phyloP scores from a whole-genome alignment of 768 basidiomycete species.

The Phylloporus sp. region DNA sequence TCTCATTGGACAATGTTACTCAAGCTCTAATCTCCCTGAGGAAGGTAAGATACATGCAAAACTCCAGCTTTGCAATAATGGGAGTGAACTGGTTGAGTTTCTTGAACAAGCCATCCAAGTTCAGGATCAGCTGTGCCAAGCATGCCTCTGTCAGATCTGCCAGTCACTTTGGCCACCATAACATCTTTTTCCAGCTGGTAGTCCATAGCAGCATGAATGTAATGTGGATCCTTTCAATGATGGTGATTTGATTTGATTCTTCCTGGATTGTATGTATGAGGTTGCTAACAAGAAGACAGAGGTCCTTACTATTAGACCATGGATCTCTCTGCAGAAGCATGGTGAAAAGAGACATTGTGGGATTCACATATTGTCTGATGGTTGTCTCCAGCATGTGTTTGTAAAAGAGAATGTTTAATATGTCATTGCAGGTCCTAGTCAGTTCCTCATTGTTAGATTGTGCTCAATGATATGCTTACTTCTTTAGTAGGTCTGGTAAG shows the following conservation, averaged over 20 bases:
- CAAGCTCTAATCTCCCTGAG: no score
- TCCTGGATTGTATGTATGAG: no score
- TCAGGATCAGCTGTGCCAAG: background rate
- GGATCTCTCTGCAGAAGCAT: constrained; percentile 6
- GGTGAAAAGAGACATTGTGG: background rate
- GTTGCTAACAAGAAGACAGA: no score
- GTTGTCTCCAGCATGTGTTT: no score
- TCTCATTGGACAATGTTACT: no score
- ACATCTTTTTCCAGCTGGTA: background rate
- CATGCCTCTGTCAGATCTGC: background rate
- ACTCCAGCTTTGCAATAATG: constrained; percentile 6
- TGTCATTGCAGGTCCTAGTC: background rate
- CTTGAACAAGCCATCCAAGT: constrained; percentile 17
- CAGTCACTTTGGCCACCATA: background rate
- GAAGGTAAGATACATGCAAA: constrained; percentile 10
- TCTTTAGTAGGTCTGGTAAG: no score
- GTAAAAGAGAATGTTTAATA: no score
- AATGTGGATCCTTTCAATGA: no score
- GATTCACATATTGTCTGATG: background rate
- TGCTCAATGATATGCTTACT: no score
- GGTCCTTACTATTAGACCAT: no score
- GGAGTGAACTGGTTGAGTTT: background rate
- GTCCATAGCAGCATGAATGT: no score
- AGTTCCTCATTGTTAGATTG: no score
- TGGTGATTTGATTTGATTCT: background rate